Conservation (phyloP, 2,329 filamentous ascomycete genomes). For the Aspergillus brunneoviolaceus region DNA sequence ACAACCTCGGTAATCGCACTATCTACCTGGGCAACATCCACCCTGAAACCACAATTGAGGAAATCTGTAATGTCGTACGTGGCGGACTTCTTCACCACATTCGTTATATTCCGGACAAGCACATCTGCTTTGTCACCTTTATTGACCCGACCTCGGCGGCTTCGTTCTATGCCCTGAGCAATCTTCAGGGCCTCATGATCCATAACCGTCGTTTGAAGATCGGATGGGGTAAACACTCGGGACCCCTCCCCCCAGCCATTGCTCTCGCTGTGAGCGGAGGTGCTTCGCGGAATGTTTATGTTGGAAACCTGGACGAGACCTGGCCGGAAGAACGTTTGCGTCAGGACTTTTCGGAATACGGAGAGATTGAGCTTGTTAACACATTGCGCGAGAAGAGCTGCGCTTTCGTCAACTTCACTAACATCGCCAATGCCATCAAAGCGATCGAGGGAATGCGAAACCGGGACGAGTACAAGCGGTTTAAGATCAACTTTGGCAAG, state of each 20-base stretch:
- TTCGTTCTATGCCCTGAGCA: conserved; percentile 96
- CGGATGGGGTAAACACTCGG: conserved; percentile 98
- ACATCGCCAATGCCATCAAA: conserved; percentile 99
- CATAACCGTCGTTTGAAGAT: conserved; percentile 98
- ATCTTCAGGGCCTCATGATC: conserved; percentile 97
- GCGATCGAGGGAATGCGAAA: conserved; percentile 94
- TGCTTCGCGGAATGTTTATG: conserved; percentile 97
- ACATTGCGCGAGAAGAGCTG: conserved; percentile 97
- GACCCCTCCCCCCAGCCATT: conserved; percentile 91
- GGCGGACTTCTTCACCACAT: conserved; percentile 96
- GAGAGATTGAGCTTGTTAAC: conserved; percentile 97
- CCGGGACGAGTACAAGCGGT: conserved; percentile 94
- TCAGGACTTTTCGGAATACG: conserved; percentile 95
- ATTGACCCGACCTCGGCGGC: conserved; percentile 97
- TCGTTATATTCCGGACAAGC: conserved; percentile 98
- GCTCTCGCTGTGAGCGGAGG: conserved; percentile 93
- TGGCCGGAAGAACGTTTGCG: conserved; percentile 95
- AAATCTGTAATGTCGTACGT: conserved; percentile 98
- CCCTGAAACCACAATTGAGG: conserved; percentile 96
- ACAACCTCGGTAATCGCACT: conserved; percentile 94
- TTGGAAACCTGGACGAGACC: conserved; percentile 94
- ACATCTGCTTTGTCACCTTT: conserved; percentile 99
- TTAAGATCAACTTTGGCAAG: conserved; percentile 99
- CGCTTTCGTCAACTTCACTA: conserved; percentile 99
- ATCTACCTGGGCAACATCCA: conserved; percentile 99